Evolutionary conservation across 108 stramenopile genomes (phyloP).

Genomic region (Cyclotella choctawhatcheeana): DNA sequence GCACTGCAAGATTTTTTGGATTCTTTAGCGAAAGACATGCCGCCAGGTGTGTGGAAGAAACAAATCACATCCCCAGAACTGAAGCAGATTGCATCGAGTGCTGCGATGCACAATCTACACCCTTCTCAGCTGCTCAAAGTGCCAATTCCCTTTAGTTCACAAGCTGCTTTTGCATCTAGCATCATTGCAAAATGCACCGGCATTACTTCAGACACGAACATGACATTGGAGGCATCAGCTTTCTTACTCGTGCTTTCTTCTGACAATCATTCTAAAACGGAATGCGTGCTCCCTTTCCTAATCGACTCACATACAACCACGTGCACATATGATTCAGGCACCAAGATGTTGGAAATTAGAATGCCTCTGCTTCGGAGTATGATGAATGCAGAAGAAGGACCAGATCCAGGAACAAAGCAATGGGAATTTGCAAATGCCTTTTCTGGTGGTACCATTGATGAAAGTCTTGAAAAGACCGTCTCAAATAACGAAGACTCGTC

Average conservation of each 20-base stretch:
- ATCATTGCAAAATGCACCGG: slow-evolving; percentile 30
- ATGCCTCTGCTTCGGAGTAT: slow-evolving; percentile 36
- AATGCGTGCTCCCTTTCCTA: slow-evolving; percentile 43
- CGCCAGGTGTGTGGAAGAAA: slow-evolving; percentile 7
- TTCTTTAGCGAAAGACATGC: background rate
- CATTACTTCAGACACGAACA: background rate
- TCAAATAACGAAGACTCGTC: background rate
- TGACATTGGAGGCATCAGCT: slow-evolving; percentile 29
- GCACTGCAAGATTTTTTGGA: slow-evolving; percentile 35
- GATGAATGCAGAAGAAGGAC: slow-evolving; percentile 8
- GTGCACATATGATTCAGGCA: slow-evolving; percentile 9
- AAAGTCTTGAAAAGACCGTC: background rate
- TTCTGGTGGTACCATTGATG: background rate
- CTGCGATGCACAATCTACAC: slow-evolving; percentile 3
- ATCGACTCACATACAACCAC: slow-evolving; percentile 23
- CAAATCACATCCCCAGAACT: slow-evolving; percentile 28
- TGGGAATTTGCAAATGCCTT: slow-evolving; percentile 39
- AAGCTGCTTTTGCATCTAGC: background rate
- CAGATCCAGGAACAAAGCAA: slow-evolving; percentile 47
- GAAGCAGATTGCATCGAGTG: background rate
- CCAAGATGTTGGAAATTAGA: slow-evolving; percentile 18
- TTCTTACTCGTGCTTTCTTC: slow-evolving; percentile 19
- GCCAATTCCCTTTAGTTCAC: slow-evolving; percentile 16
- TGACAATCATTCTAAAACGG: slow-evolving; percentile 18
- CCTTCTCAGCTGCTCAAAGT: slow-evolving; percentile 36